Base-by-base conservation (phyloP, 2,329 filamentous ascomycete species). In the Aspergillus versicolor region DNA sequence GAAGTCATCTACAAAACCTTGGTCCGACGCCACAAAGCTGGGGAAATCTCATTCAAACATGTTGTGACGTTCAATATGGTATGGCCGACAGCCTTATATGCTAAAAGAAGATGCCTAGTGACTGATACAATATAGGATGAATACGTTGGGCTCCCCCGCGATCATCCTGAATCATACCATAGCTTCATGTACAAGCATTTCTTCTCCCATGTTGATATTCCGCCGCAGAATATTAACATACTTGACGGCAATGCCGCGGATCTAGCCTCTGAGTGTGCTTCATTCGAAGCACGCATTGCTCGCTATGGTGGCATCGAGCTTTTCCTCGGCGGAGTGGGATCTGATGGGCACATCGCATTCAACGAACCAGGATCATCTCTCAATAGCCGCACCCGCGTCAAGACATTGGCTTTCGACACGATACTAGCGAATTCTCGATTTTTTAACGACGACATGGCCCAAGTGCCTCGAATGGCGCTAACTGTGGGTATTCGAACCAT, bases 161-260 rank as follows among this genome's bases (percentile, higher is more conserved):
- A 92, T 66, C 90, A 95, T 72, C 87, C 90, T 12, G 87, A 94
- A 73, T 91, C 88, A 67, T 95, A 95, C 76, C 91, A 95, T 78
- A 90, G 87, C 63, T 95, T 94, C 80, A 94, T 95, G 91, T 95
- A 92, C 84, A 90, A 89, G 76, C 83, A 94, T 77, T 91, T 95
- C 81, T 95, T 95, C 81, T 90, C 88, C 43, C 90, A 87, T 63
- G 87, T 94, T 66, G 90, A 95, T 70, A 88, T 94, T 65, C 84
- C 87, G 63, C 91, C 91, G 5, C 82, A 84, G 68, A 92, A 93
- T 72, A 91, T 94, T 70, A 87, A 95, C 76, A 91, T 94, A 67
- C 83, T 93, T 40, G 85, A 93, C 70, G 90, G 90, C 67, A 93
- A 92, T 70, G 89, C 90, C 0, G 77, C 83, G 13, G 89, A 91